These are phyloP conservation scores for Suillus brevipes DNA, from an alignment of 768 basidiomycete species.

Conservation along the genomic window DNA sequence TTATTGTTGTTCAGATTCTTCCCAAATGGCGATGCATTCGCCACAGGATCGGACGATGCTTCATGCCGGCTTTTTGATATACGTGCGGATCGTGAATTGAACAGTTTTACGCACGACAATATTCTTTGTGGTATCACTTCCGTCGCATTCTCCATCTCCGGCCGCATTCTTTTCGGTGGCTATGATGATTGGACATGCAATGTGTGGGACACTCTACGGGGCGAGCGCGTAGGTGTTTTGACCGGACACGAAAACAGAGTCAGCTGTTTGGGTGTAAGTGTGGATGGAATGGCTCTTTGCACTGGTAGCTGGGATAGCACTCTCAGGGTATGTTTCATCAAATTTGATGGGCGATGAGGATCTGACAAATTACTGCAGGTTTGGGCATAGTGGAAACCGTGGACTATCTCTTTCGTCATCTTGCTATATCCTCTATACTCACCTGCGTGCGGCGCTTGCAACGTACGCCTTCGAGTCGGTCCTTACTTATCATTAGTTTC, in stretches of 20 bases:
- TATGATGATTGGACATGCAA: constrained; percentile 99
- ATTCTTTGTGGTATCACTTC: constrained; percentile 99
- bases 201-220: constrained; percentile 99
- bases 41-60: constrained; percentile 97
- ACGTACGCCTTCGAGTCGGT: constrained; percentile 60
- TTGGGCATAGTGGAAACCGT: constrained; percentile 66
- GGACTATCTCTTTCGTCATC: constrained; percentile 21
- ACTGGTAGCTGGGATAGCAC: constrained; percentile 99
- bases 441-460: constrained; percentile 48
- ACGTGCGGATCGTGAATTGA: constrained; percentile 94
- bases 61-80: constrained; percentile 98
- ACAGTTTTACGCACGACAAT: constrained; percentile 97
- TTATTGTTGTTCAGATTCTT: constrained; percentile 71
- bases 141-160: constrained; percentile 97
- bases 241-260: constrained; percentile 99
- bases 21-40: constrained; percentile 99
- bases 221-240: constrained; percentile 95
- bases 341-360: constrained; percentile 6
- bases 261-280: constrained; percentile 92
- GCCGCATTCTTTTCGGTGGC: constrained; percentile 95
- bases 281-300: constrained; percentile 98
- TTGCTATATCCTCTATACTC: constrained; percentile 45
- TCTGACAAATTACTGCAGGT: constrained; percentile 49
- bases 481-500: constrained; percentile 49
- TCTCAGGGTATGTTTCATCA: constrained; percentile 67